Conservation (phyloP, 768 basidiomycete genomes). For the Kwoniella mangroviensis region DNA sequence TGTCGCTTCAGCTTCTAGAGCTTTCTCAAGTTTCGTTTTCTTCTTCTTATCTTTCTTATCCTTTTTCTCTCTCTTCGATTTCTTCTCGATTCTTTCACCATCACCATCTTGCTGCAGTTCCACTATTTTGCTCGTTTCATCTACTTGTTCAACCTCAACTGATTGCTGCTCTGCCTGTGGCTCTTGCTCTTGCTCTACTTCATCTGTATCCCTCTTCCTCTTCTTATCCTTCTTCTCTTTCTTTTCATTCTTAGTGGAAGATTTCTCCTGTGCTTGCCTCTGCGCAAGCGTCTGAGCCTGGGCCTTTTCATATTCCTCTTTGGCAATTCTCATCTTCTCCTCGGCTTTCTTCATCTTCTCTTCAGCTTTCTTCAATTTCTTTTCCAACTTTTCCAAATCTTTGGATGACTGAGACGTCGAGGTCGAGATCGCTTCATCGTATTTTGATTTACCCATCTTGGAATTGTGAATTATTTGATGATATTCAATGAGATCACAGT, state of each 20-base stretch:
- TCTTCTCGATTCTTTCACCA: neutral
- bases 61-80: constrained; percentile 13
- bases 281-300: neutral
- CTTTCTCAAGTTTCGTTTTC: constrained; percentile 17
- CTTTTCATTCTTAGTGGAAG: constrained; percentile 15
- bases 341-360: constrained; percentile 10
- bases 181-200: neutral
- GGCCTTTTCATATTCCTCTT: constrained; percentile 11
- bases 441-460: neutral
- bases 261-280: neutral
- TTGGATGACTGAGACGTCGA: neutral
- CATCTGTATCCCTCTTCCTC: constrained; percentile 14
- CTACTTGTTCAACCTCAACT: constrained; percentile 2
- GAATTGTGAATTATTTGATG: too few species aligned
- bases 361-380: constrained; percentile 28
- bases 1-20: constrained; percentile 7
- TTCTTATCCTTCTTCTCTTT: constrained; percentile 25
- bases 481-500: too few species aligned
- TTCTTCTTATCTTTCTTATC: constrained; percentile 22
- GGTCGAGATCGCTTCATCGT: neutral
- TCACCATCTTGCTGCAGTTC: neutral
- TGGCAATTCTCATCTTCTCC: constrained; percentile 9
- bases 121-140: neutral
- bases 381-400: constrained; percentile 15
- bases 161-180: neutral